Evolutionary conservation across 2,329 filamentous ascomycete genomes (phyloP).

Genomic region (Curvularia lunata): DNA sequence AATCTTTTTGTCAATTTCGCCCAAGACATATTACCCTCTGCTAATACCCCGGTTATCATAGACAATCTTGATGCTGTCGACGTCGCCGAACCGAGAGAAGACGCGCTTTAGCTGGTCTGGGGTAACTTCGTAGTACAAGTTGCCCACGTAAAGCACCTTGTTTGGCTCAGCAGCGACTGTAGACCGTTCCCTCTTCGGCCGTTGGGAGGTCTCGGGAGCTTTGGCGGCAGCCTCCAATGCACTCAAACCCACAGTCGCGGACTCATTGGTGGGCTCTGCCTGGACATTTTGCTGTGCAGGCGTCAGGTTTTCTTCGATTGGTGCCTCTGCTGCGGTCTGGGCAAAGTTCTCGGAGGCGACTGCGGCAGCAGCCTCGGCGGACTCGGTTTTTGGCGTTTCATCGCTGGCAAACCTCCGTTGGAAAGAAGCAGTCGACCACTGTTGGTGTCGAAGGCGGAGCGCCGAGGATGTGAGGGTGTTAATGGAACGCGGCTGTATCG

Average conservation of each 20-base stretch:
- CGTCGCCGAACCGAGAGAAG: slow-evolving; percentile 64
- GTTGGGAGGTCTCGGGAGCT: neutral
- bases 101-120: slow-evolving; percentile 65
- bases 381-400: slow-evolving; percentile 50
- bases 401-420: slow-evolving; percentile 60
- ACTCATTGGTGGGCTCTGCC: slow-evolving; percentile 33
- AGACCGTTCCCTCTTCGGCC: neutral
- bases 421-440: slow-evolving; percentile 49
- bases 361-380: slow-evolving; percentile 37
- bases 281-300: slow-evolving; percentile 34
- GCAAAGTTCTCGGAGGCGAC: slow-evolving; percentile 40
- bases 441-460: slow-evolving; percentile 46
- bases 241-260: slow-evolving; percentile 35
- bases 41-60: slow-evolving; percentile 68
- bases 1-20: neutral
- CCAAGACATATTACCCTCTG: slow-evolving; percentile 64
- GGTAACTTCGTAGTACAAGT: slow-evolving; percentile 72
- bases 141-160: slow-evolving; percentile 67
- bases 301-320: slow-evolving; percentile 44
- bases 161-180: slow-evolving; percentile 22
- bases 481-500: slow-evolving; percentile 51
- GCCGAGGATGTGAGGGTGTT: slow-evolving; percentile 41
- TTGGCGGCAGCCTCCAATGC: slow-evolving; percentile 28
- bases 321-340: slow-evolving; percentile 45
- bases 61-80: slow-evolving; percentile 62